Evolutionary conservation across 1,284 basidiomycete species (phyloP), one percentile per base, ranked within the genome.

Genomic region (Heterobasidion irregulare): DNA sequence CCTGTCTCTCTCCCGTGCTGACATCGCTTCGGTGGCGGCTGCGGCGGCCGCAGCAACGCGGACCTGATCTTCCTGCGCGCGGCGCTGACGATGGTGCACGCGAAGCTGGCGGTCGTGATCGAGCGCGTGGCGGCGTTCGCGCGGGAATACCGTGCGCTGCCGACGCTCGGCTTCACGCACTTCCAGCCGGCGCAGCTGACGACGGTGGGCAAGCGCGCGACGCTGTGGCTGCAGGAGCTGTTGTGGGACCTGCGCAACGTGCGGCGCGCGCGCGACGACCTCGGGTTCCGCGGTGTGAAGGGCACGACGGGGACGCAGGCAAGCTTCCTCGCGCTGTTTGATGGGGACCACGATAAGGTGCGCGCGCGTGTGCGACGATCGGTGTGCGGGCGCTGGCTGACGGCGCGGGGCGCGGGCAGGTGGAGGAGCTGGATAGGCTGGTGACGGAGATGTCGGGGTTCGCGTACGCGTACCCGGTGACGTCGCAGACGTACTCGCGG

Each of bases 171-270:
- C 1, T 99, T 98, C 76, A 99, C 97, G 8, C 97, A 99, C 72
- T 99, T 97, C 79, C 97, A 99, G 72, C 95, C 97, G 5, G 97
- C 97, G 7, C 97, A 99, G 73, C 76, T 99, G 54, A 98, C 95
- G 1, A 99, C 96, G 0, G 96, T 99, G 45, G 97, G 97, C n/a
- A 99, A 99, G 75, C 84, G 97, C n/a, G 87, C 94, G 0, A 98
- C 94, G 0, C 75, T 99, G 18, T 99, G 97, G 96, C 89, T 99
- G 51, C 94, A 97, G 84, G 97, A 99, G 65, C 79, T 99, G 1
- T 76, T 99, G 0, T 98, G 95, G 96, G 96, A 99, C 70, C 75
- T 99, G 62, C 80, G 96, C 32, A 98, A 98, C 70, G 79, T 99
- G 66, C 84, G 88, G 68, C 84, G 96, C 34, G 94, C 93, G 0